Evolutionary conservation across 2,329 filamentous ascomycete genomes (phyloP), one percentile per base, ranked within the genome.

Genomic region (Ceratocystis smalleyi): DNA sequence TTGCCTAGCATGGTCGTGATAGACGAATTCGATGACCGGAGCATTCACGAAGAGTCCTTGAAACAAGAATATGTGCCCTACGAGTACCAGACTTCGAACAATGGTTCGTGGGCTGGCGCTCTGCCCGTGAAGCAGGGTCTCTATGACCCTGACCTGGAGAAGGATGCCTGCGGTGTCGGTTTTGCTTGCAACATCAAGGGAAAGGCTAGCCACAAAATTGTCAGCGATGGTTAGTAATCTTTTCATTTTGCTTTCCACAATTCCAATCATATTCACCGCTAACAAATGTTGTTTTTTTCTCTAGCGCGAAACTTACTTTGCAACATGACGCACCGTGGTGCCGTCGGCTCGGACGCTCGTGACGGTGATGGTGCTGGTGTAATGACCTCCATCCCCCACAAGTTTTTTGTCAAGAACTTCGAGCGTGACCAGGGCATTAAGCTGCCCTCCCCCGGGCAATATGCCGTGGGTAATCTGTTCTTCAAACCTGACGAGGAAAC

Each of bases 291-390:
- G 1, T 19, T 35, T 51, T n/a, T 19, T 43, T 22, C 5, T 12
- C 45, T 68, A 94, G 89, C 91, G 69, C 88, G 89, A 69, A 95
- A 91, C 77, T 81, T 99, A 68, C 85, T 99, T 68, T 99, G 94
- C 82, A 97, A 99, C 83, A 99, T 99, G 94, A 97, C 94, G 81
- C 94, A 99, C 81, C 88, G 94, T 75, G 94, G 94, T 81, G 94
- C 94, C 68, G 92, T 97, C 71, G 94, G 94, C 70, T 97, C 94
- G 67, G 94, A 99, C 80, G 91, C 91, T 73, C 88, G 94, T 80
- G 94, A 99, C 74, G 94, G 94, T 74, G 94, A 99, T 75, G 94
- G 94, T 75, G 94, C 94, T 71, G 94, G 94, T 83, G 92, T 97
- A 73, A 99, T 99, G 94, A 97, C 92, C 69, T 96, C 91, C 67